Percentiles rank a stretch among this genome's conserved stretches.
Conservation (phyloP, 345 rosid genomes). For the Syzygium grande region DNA sequence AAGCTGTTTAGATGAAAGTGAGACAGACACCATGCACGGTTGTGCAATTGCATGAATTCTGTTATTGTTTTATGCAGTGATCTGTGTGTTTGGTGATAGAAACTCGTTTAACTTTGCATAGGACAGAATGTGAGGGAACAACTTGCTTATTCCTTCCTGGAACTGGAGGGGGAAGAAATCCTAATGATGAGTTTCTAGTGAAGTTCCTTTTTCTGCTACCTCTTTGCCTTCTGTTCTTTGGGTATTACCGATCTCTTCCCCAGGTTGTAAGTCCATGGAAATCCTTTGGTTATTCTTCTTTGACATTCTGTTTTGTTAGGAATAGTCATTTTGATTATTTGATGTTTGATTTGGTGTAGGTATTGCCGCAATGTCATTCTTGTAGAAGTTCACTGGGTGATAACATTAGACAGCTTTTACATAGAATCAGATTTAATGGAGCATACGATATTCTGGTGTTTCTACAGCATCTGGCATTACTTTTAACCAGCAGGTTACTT, state of each 20-base stretch:
- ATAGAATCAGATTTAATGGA: slow-evolving; percentile 49
- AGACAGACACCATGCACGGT: background rate
- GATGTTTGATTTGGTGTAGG: slow-evolving; percentile 29
- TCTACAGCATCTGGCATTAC: slow-evolving; percentile 39
- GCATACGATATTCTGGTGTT: slow-evolving; percentile 45
- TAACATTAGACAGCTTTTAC: slow-evolving; percentile 54
- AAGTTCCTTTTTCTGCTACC: slow-evolving; percentile 75
- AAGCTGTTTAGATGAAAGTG: background rate
- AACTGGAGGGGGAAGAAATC: slow-evolving; percentile 81
- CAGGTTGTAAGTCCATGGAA: slow-evolving; percentile 27
- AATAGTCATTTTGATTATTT: background rate
- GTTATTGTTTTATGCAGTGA: background rate
- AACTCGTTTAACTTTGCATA: background rate
- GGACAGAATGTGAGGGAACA: slow-evolving; percentile 56
- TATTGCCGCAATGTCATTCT: slow-evolving; percentile 31
- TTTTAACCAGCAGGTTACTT: slow-evolving; percentile 39
- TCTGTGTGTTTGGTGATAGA: background rate
- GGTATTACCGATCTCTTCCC: slow-evolving; percentile 33
- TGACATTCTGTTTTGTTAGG: background rate
- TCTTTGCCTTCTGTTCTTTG: slow-evolving; percentile 42
- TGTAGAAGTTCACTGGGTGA: slow-evolving; percentile 54
- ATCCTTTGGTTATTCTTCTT: background rate
- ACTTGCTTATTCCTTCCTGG: slow-evolving; percentile 90
- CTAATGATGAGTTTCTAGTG: slow-evolving; percentile 49
- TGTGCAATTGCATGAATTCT: background rate